A percentile compares a stretch with the other conserved stretches of the same genome.
These are phyloP conservation scores for Colletotrichum godetiae DNA, from an alignment of 2,329 filamentous ascomycete species.

Conservation along the genomic window DNA sequence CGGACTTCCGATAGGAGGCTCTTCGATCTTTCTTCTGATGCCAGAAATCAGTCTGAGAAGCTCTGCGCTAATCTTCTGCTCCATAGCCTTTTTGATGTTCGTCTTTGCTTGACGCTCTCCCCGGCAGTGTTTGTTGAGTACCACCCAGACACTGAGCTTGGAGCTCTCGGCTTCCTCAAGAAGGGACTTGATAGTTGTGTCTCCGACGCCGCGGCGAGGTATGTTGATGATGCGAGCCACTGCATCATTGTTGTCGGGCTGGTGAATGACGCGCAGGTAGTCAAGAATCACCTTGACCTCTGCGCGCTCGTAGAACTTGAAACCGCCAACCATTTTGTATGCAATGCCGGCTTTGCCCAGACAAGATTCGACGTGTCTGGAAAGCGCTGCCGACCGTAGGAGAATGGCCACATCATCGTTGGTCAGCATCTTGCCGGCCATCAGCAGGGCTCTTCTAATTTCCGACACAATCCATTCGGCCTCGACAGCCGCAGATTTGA, in stretches of 20 bases:
- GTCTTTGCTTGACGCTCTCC: conserved; percentile 60
- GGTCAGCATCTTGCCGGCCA: conserved; percentile 80
- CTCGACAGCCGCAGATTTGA: conserved; percentile 78
- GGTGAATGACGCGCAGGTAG: conserved; percentile 86
- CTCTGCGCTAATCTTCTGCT: conserved; percentile 64
- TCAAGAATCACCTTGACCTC: conserved; percentile 91
- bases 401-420: conserved; percentile 87
- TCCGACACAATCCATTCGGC: conserved; percentile 91
- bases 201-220: conserved; percentile 84
- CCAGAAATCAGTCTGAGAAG: conserved; percentile 55
- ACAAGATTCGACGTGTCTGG: conserved; percentile 85
- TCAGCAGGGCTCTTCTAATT: conserved; percentile 74
- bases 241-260: conserved; percentile 89
- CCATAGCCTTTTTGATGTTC: conserved; percentile 61
- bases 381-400: conserved; percentile 85
- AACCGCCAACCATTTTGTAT: conserved; percentile 92
- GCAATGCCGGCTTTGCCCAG: conserved; percentile 84
- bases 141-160: conserved; percentile 78
- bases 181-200: conserved; percentile 78
- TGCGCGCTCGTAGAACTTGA: conserved; percentile 89
- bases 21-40: conserved; percentile 46
- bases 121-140: conserved; percentile 69
- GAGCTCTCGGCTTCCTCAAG: conserved; percentile 80
- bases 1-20: conserved; percentile 43
- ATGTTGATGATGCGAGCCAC: conserved; percentile 86